These are phyloP conservation scores for Naganishia vishniacii DNA, from an alignment of 768 basidiomycete genomes.

Conservation along the genomic window DNA sequence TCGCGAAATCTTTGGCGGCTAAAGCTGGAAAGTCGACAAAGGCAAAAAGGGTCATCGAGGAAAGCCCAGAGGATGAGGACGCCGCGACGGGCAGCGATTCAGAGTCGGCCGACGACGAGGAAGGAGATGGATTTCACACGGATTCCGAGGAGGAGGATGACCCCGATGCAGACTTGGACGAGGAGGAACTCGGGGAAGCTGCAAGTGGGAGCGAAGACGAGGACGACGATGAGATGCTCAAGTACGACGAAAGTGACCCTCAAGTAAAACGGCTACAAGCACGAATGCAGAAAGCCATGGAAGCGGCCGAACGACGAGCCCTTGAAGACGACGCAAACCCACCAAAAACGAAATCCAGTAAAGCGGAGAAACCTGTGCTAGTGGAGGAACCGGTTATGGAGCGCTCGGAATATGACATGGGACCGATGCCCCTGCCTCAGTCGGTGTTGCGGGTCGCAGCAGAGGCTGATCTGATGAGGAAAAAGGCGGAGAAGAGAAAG, in stretches of 20 bases:
- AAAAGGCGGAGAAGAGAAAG: constrained; percentile 27
- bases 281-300: constrained; percentile 32
- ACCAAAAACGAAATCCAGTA: neutral
- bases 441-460: constrained; percentile 17
- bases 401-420: constrained; percentile 22
- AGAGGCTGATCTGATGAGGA: constrained; percentile 12
- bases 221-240: constrained; percentile 20
- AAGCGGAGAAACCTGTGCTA: neutral
- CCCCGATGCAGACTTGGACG: constrained; percentile 17
- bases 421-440: constrained; percentile 21
- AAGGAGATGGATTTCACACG: constrained; percentile 15
- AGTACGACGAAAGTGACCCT: constrained; percentile 23
- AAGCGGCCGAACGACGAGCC: constrained; percentile 29
- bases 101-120: constrained; percentile 1
- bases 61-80: neutral
- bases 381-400: constrained; percentile 6
- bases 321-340: neutral
- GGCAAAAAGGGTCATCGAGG: neutral
- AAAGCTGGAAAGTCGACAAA: constrained; percentile 1
- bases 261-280: constrained; percentile 25
- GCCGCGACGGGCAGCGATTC: neutral
- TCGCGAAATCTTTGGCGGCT: neutral
- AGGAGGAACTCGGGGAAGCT: constrained; percentile 13
- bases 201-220: constrained; percentile 17
- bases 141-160: constrained; percentile 24